Base-by-base conservation (phyloP, 2,329 filamentous ascomycete species). In the Zymoseptoria ardabiliae region DNA sequence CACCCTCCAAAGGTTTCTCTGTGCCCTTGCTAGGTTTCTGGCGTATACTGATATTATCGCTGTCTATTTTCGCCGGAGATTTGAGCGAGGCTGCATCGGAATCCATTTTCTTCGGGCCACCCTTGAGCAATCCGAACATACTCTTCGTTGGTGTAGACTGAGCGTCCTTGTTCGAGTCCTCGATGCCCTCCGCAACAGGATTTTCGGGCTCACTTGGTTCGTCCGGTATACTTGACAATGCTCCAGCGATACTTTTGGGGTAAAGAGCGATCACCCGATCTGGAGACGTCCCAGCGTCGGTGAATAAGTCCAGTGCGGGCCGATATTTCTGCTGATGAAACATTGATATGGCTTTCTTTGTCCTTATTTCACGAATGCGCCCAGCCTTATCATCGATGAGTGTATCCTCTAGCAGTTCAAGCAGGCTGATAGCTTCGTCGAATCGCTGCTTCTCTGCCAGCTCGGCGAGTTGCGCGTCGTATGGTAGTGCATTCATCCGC, bases 401-500 rank as follows among this genome's bases (percentile, higher is more conserved):
- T 0, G 93, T 95, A 74, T 96, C 93, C 75, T 99, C 94, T 0
- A 99, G 82, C 85, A 97, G 91, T 54, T 83, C 82, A 6, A 97
- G 78, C 8, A 99, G 78, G 69, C 91, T 97, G 63, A 97, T 88
- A 0, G 93, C 93, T 75, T 99, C 95, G 68, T 99, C 93, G 57
- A 92, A 90, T 61, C 85, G 83, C 9, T 82, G 85, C 61, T 82
- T 84, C 20, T 86, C 82, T 1, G 96, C 85, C 23, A 99, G 81
- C 65, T 94, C 85, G 61, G 91, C 84, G 21, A 97, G 85, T 71
- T 99, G 94, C 2, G 86, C 85, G 72, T 96, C 90, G 70, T 99
- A 99, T 65, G 92, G 89, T 45, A 92, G 85, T 3, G 93, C 89
- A 63, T 87, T 90, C 94, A 99, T 97, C 67, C 94, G 88, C 94